phyloP scores from a whole-genome alignment of 2,329 filamentous ascomycete genomes.

The Thielaviopsis musarum region DNA sequence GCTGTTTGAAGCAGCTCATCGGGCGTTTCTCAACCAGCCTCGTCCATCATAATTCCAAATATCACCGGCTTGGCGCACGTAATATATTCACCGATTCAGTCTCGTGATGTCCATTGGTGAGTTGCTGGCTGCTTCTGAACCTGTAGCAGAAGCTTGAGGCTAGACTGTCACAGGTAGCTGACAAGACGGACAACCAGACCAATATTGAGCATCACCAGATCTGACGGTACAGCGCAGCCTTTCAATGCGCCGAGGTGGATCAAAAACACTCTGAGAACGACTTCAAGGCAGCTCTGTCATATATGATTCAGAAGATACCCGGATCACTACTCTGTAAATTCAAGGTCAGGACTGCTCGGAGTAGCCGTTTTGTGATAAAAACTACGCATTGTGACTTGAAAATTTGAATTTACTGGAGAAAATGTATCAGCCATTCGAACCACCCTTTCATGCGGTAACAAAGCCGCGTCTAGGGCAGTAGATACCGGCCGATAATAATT shows the following conservation, averaged over 20 bases:
- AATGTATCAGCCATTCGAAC: slow-evolving; percentile 72
- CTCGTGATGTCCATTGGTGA: slow-evolving; percentile 92
- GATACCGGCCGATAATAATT: slow-evolving; percentile 56
- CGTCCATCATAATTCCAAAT: slow-evolving; percentile 45
- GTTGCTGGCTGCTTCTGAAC: slow-evolving; percentile 72
- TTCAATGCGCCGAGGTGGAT: too few relatives aligned
- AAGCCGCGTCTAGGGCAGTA: slow-evolving; percentile 61
- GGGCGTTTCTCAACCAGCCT: slow-evolving; percentile 61
- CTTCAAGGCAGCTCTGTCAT: too few relatives aligned
- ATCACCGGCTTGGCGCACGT: slow-evolving; percentile 57
- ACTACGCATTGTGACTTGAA: too few relatives aligned
- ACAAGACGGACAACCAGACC: slow-evolving; percentile 34
- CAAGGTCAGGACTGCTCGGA: neutral
- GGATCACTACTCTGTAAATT: too few relatives aligned
- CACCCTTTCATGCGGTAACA: slow-evolving; percentile 48
- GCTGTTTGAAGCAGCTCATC: neutral
- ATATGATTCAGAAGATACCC: neutral
- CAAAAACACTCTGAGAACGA: too few relatives aligned
- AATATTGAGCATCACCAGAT: slow-evolving; percentile 67
- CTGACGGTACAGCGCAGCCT: slow-evolving; percentile 46
- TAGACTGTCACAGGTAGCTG: slow-evolving; percentile 74
- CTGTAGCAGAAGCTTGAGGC: slow-evolving; percentile 77
- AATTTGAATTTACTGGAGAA: slow-evolving; percentile 2
- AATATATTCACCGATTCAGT: too few relatives aligned
- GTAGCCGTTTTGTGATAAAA: too few relatives aligned